Percentiles rank a stretch among this genome's conserved stretches.
Evolutionary conservation across 495 filamentous ascomycete species (phyloP).

Genomic region (Podospora pseudopauciseta): DNA sequence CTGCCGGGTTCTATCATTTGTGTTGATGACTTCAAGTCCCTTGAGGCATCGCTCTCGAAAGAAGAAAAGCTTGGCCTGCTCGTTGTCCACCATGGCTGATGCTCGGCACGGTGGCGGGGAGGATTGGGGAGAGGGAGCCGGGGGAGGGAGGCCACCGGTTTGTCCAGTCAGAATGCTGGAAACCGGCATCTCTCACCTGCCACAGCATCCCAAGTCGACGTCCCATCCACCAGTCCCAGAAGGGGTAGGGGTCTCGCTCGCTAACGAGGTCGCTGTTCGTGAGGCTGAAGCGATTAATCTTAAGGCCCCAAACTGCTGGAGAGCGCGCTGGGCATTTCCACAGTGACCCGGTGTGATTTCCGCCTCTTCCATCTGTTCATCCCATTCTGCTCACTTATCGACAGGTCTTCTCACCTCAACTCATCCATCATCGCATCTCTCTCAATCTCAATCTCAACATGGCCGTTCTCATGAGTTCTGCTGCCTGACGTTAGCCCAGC

Average conservation of each 20-base stretch:
- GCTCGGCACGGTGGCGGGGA: not conserved
- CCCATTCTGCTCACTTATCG: not conserved
- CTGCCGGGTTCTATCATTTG: constrained; percentile 1
- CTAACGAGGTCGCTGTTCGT: constrained; percentile 12
- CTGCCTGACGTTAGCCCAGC: not conserved
- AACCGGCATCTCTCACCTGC: not conserved
- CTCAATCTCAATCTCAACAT: not conserved
- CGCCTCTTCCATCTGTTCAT: constrained; percentile 1
- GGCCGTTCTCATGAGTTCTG: not conserved
- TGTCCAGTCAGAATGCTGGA: constrained; percentile 6
- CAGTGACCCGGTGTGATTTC: constrained; percentile 7
- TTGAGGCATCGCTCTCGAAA: no score
- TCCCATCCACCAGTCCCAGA: constrained; percentile 1
- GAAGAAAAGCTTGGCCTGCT: not conserved
- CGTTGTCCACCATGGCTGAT: not conserved
- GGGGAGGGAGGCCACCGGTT: constrained; percentile 7
- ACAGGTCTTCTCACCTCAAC: not conserved
- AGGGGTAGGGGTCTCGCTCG: constrained; percentile 5
- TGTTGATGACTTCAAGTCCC: not conserved
- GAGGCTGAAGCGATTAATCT: constrained; percentile 23
- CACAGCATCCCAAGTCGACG: constrained; percentile 1
- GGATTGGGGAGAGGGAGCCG: not conserved
- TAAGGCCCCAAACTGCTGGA: not conserved
- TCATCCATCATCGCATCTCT: not conserved
- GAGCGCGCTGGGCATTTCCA: constrained; percentile 3